Evolutionary conservation across 1,139 yeast genomes (phyloP), one percentile per base, ranked within the genome.

Genomic region (Taphrina communis): DNA sequence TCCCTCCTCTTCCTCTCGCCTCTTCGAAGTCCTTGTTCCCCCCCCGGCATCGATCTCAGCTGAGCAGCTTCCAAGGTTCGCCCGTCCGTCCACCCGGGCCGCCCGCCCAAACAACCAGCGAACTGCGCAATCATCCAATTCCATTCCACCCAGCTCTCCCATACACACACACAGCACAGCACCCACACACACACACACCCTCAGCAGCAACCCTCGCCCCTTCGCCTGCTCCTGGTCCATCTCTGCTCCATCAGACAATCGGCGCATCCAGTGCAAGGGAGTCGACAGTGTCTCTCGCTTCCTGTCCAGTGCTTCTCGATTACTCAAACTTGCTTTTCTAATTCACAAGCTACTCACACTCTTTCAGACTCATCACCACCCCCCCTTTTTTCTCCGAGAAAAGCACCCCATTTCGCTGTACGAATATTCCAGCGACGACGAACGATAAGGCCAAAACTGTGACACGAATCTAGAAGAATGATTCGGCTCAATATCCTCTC

Each of bases 401-500:
- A 39, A 39, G 14, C 42, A 53, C 42, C 58, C 5, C 42, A n/a
- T 53, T 53, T 36, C 58, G 42, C 42, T 53, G 42, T 53, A 35
- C 58, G 58, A 53, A 53, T 53, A 53, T 36, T 17, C 17, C 36
- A 36, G 58, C 58, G 58, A 53, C 55, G 19, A 50, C 55, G 55
- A 3, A 44, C 48, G 48, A 44, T 14, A 44, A 12, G 4, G 0
- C 21, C 12, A n/a, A 44, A 44, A 9, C n/a, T 50, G 31, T 25
- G 53, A 36, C 53, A 50, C 31, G 36, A 50, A 25, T 25, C 12
- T 7, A 25, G 17, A 31, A 50, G 31, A 31, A 50, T 50, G 53
- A 25, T 50, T 21, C 53, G 53, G 12, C 36, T n/a, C 11, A 50
- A 50, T 36, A 25, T 60, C 57, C 17, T 60, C 48, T 17, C 31